These are phyloP conservation scores for Rhodocollybia butyracea DNA, from an alignment of 768 basidiomycete genomes.

Conservation along the genomic window DNA sequence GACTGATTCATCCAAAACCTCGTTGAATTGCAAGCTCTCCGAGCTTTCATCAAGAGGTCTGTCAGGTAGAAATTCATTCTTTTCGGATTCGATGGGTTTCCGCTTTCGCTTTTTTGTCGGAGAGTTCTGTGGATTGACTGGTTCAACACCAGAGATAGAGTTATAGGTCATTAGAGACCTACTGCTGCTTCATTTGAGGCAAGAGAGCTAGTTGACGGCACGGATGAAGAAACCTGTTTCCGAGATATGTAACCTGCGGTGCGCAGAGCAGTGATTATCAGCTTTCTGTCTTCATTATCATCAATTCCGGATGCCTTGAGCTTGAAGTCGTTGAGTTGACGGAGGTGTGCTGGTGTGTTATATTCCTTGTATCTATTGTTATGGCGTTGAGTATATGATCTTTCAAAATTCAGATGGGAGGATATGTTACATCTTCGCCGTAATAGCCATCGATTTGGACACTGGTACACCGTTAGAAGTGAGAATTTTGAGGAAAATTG, in stretches of 20 bases:
- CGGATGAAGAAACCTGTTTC: conserved; percentile 15
- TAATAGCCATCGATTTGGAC: conserved; percentile 64
- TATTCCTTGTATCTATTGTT: conserved; percentile 72
- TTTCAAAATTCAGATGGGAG: no score
- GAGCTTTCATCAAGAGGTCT: conserved; percentile 48
- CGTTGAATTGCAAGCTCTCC: conserved; percentile 64
- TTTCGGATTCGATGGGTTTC: conserved; percentile 41
- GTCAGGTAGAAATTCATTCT: conserved; percentile 59
- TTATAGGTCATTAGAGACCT: conserved; percentile 19
- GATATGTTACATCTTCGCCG: no score
- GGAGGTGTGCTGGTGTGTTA: conserved; percentile 58
- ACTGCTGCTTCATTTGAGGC: conserved; percentile 23
- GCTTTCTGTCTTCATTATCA: conserved; percentile 62
- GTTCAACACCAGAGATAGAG: conserved; percentile 1
- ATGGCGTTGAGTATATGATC: no score
- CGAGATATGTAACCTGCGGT: conserved; percentile 56
- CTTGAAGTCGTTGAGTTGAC: conserved; percentile 55
- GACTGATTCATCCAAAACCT: conserved; percentile 71
- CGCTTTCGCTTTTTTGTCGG: conserved; percentile 56
- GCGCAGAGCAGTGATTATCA: conserved; percentile 54
- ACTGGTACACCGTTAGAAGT: conserved; percentile 55
- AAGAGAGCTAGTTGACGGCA: conserved; percentile 16
- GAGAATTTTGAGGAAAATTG: conserved; percentile 64
- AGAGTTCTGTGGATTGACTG: conserved; percentile 47
- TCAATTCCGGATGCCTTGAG: conserved; percentile 56